phyloP scores from a whole-genome alignment of 2,329 filamentous ascomycete genomes.

The Calonectria ilicicola region DNA sequence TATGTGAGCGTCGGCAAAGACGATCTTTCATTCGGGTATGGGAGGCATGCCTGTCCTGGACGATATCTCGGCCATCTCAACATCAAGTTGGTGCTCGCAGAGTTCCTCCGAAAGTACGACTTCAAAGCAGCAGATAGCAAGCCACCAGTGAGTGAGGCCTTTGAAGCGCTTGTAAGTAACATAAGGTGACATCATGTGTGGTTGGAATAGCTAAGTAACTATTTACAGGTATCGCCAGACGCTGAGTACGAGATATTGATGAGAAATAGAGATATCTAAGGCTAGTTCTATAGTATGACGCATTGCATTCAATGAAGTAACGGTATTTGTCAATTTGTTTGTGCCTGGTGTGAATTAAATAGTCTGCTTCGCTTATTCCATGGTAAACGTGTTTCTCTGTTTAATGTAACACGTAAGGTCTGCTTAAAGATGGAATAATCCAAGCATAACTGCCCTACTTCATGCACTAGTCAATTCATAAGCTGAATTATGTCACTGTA shows the following conservation, averaged over 20 bases:
- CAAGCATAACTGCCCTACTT: too few relatives aligned
- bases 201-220: background rate
- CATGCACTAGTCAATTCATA: too few relatives aligned
- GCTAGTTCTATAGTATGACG: background rate
- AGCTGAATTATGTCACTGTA: too few relatives aligned
- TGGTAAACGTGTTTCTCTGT: too few relatives aligned
- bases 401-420: too few relatives aligned
- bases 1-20: constrained; percentile 1
- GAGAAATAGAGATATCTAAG: background rate
- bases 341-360: too few relatives aligned
- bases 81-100: background rate
- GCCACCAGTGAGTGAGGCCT: background rate
- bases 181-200: too few relatives aligned
- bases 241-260: background rate
- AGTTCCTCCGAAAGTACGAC: background rate
- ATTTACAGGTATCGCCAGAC: background rate
- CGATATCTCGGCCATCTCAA: constrained; percentile 6
- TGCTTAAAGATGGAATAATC: too few relatives aligned
- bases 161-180: constrained; percentile 4
- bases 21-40: constrained; percentile 3
- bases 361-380: too few relatives aligned
- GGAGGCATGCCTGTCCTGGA: constrained; percentile 5
- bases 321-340: too few relatives aligned
- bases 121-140: background rate
- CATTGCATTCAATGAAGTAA: background rate